phyloP scores from a whole-genome alignment of 2,329 filamentous ascomycete genomes.

The Claviceps cyperi region DNA sequence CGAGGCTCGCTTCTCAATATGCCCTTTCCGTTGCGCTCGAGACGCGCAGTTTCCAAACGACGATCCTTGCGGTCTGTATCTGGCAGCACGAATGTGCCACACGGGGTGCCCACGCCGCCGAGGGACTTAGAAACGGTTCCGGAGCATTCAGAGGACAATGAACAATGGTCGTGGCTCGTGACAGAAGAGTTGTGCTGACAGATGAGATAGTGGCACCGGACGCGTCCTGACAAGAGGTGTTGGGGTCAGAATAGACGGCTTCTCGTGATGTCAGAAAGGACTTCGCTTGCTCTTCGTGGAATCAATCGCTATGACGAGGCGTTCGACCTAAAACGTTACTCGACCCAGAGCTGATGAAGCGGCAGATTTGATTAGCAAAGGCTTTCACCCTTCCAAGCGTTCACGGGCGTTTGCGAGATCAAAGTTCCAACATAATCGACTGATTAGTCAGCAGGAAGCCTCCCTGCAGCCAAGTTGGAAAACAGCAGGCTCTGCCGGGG shows the following conservation, averaged over 20 bases:
- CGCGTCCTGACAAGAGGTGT: not conserved
- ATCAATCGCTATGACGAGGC: not conserved
- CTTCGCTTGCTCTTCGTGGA: not conserved
- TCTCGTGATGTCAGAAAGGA: not conserved
- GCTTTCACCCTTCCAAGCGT: too few species aligned
- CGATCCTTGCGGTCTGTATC: not conserved
- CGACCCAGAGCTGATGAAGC: not conserved
- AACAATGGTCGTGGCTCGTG: not conserved
- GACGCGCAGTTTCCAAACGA: not conserved
- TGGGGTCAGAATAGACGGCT: not conserved
- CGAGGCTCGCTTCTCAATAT: too few species aligned
- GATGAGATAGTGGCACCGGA: not conserved
- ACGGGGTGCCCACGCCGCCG: not conserved
- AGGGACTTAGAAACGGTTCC: not conserved
- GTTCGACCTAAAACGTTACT: not conserved
- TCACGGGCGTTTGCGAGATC: not conserved
- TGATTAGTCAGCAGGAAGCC: too few species aligned
- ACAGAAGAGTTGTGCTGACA: not conserved
- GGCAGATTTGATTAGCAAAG: not conserved
- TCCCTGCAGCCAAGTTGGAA: too few species aligned
- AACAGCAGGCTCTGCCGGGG: too few species aligned
- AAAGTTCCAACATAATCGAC: not conserved
- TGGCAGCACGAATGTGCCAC: not conserved
- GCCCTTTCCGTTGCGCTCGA: not conserved
- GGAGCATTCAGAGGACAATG: not conserved